Percentiles rank a stretch among this genome's conserved stretches.
Conservation (phyloP, 163 green algal species). For the Coccomyxa subellipsoidea region DNA sequence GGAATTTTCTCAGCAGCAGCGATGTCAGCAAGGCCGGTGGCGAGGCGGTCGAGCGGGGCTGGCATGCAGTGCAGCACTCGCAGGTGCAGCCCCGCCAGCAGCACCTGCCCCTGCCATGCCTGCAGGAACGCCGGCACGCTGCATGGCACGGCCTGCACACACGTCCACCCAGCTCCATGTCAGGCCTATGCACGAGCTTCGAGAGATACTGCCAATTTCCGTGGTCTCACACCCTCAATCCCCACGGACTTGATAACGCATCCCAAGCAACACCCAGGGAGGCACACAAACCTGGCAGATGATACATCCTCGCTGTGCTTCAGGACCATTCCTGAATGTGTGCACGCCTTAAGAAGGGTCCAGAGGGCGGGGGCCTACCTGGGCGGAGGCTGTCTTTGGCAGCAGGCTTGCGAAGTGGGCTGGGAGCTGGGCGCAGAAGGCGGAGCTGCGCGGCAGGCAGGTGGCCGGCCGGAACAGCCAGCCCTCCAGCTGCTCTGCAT, state of each 20-base stretch:
- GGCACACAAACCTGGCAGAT: neutral
- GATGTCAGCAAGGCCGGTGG: constrained; percentile 5
- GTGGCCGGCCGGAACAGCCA: constrained; percentile 25
- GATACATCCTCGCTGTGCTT: neutral
- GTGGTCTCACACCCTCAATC: too few relatives aligned
- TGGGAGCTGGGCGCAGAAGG: neutral
- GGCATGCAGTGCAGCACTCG: constrained; percentile 31
- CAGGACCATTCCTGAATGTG: neutral
- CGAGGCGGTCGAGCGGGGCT: constrained; percentile 10
- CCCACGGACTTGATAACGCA: too few relatives aligned
- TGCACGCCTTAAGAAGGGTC: too few relatives aligned
- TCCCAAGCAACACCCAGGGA: too few relatives aligned
- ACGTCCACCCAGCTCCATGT: neutral
- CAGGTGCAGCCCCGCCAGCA: constrained; percentile 33
- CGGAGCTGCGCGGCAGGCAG: neutral
- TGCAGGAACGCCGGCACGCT: constrained; percentile 25
- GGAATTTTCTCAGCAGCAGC: constrained; percentile 15
- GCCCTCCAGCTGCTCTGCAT: constrained; percentile 24
- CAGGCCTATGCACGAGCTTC: neutral
- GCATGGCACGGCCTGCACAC: neutral
- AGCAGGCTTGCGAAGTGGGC: neutral
- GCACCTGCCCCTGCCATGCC: constrained; percentile 21
- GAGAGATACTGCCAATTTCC: neutral
- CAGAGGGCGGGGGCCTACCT: neutral
- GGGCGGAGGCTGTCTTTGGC: neutral